Conservation (phyloP, 495 filamentous ascomycete genomes). For the Daldinia grandis region DNA sequence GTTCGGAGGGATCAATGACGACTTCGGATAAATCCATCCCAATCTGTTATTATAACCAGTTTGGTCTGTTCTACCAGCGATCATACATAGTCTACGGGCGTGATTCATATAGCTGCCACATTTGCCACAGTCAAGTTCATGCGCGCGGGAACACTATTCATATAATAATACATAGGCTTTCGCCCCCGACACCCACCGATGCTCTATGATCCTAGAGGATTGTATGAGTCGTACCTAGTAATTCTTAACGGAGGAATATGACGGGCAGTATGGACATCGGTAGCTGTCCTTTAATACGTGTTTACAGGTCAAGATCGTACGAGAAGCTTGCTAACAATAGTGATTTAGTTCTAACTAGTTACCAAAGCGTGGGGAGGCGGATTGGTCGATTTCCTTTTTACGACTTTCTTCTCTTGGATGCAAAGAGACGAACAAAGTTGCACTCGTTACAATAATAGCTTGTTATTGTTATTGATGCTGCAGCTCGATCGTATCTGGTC, state of each 20-base stretch:
- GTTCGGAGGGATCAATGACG: constrained; percentile 22
- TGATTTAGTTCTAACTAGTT: constrained; percentile 3
- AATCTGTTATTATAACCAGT: background rate
- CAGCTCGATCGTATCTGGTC: background rate
- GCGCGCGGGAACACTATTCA: background rate
- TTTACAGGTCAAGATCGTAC: constrained; percentile 20
- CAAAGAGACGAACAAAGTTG: background rate
- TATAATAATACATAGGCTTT: background rate
- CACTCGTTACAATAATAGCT: constrained; percentile 12
- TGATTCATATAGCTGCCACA: constrained; percentile 33
- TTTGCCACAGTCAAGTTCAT: constrained; percentile 28
- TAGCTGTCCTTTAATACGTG: constrained; percentile 8
- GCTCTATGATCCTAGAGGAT: constrained; percentile 14
- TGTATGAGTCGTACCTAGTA: constrained; percentile 15
- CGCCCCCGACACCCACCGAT: background rate
- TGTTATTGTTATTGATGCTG: background rate
- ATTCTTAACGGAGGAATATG: background rate
- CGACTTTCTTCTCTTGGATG: background rate
- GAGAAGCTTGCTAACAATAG: background rate
- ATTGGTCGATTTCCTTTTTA: constrained; percentile 1
- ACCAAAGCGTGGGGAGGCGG: background rate
- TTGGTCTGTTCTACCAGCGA: constrained; percentile 1
- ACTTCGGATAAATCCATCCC: background rate
- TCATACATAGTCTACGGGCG: constrained; percentile 13
- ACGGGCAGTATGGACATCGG: background rate